A percentile compares a stretch with the other conserved stretches of the same genome.
phyloP scores from a whole-genome alignment of 805 yeast genomes.

The Barnettozyma sp. region DNA sequence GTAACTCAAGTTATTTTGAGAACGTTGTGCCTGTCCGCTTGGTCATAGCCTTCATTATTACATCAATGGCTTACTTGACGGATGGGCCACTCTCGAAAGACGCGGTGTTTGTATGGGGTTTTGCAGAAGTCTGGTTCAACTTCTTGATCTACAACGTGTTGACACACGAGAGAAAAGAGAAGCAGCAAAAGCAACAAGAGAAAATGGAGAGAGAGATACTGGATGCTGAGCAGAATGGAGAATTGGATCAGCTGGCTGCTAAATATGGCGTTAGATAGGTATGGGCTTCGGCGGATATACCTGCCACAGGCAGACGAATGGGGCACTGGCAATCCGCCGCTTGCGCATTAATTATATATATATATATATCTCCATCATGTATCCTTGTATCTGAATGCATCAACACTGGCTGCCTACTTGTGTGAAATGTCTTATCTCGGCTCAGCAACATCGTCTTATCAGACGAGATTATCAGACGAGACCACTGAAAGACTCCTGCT shows the following conservation, averaged over 20 bases:
- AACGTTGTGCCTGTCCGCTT: conserved; percentile 54
- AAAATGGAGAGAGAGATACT: conserved; percentile 17
- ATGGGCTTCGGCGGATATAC: too few species aligned
- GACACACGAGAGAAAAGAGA: conserved; percentile 47
- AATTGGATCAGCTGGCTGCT: conserved; percentile 13
- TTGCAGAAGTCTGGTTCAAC: conserved; percentile 65
- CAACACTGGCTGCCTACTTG: too few species aligned
- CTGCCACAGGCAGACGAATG: too few species aligned
- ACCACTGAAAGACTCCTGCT: too few species aligned
- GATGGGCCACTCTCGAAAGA: conserved; percentile 50
- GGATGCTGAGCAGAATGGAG: conserved; percentile 15
- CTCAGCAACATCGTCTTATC: too few species aligned
- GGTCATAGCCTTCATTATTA: conserved; percentile 40
- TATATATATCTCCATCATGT: too few species aligned
- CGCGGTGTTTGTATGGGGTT: conserved; percentile 47
- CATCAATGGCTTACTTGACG: conserved; percentile 42
- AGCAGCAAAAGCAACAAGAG: conserved; percentile 39
- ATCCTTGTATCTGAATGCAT: too few species aligned
- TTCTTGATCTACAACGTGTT: conserved; percentile 54
- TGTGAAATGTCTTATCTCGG: too few species aligned
- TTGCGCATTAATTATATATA: too few species aligned
- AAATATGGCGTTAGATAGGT: conserved; percentile 15
- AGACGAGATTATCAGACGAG: too few species aligned
- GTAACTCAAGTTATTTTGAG: conserved; percentile 44
- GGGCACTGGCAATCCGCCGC: too few species aligned